Conservation (phyloP, 805 yeast genomes). For the Hanseniaspora singularis region DNA sequence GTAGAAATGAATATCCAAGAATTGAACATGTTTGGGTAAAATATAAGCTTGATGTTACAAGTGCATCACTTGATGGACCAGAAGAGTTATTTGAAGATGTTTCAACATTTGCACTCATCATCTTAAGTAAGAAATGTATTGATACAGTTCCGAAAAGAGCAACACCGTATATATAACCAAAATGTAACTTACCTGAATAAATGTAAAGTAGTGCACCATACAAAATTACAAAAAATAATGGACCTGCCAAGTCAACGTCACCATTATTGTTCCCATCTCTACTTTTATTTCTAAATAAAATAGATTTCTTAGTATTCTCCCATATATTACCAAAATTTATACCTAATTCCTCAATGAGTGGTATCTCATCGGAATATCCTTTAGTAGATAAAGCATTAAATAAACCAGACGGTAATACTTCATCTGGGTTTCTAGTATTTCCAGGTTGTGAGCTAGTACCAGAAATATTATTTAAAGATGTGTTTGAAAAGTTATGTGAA, state of each 20-base stretch:
- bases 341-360: conserved; percentile 83
- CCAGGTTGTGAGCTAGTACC: conserved; percentile 22
- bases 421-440: conserved; percentile 21
- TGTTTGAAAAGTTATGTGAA: conserved; percentile 20
- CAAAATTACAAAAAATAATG: conserved; percentile 71
- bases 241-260: conserved; percentile 76
- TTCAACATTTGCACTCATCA: conserved; percentile 59
- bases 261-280: conserved; percentile 45
- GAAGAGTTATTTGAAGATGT: conserved; percentile 31
- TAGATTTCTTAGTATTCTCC: conserved; percentile 52
- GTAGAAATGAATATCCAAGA: conserved; percentile 85
- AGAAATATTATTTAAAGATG: conserved; percentile 15
- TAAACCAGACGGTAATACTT: conserved; percentile 54
- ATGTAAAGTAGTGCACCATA: conserved; percentile 67
- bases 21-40: conserved; percentile 72
- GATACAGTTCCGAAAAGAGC: conserved; percentile 83
- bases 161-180: conserved; percentile 93
- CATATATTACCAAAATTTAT: conserved; percentile 82
- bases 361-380: conserved; percentile 93
- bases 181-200: conserved; percentile 86
- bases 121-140: conserved; percentile 69
- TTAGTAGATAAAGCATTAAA: conserved; percentile 85
- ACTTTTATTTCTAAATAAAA: conserved; percentile 54
- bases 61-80: conserved; percentile 16
- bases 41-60: conserved; percentile 28